Conservation (phyloP, 129 eudicot genomes). For the Tagetes erecta region DNA sequence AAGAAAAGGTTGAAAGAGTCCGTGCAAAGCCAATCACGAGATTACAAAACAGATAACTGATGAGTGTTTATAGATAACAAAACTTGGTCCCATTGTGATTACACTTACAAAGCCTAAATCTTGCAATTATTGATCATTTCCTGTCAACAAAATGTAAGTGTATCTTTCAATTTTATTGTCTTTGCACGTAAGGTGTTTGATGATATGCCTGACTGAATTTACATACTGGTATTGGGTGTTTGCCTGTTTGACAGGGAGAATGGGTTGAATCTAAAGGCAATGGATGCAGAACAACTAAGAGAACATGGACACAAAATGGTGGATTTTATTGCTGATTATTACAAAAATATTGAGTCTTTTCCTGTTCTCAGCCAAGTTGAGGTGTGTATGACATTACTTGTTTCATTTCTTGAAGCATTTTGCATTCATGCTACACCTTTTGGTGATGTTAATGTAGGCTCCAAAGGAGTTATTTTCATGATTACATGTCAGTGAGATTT, state of each 20-base stretch:
- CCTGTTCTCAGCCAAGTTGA: conserved; percentile 99
- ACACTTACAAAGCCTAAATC: not conserved
- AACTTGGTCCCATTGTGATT: not conserved
- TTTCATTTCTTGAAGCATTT: too few relatives aligned
- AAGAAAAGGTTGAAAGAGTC: not conserved
- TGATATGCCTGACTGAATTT: conserved; percentile 18
- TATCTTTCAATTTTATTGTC: not conserved
- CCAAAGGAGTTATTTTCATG: not conserved
- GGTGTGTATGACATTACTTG: conserved; percentile 34
- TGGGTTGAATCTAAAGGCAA: conserved; percentile 79
- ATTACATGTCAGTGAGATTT: not conserved
- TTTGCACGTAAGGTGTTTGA: conserved; percentile 33
- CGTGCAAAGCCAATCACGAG: not conserved
- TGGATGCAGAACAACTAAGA: conserved; percentile 94
- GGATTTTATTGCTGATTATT: conserved; percentile 96
- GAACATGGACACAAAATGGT: conserved; percentile 92
- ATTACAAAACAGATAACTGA: not conserved
- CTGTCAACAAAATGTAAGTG: not conserved
- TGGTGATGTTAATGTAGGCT: not conserved
- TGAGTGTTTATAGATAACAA: not conserved
- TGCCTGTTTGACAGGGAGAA: conserved; percentile 50
- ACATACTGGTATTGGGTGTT: conserved; percentile 6
- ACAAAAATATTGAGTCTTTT: conserved; percentile 73
- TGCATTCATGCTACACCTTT: too few relatives aligned
- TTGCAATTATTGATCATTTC: not conserved